Evolutionary conservation across 2,329 filamentous ascomycete species (phyloP).

Genomic region (Alternaria consortialis): DNA sequence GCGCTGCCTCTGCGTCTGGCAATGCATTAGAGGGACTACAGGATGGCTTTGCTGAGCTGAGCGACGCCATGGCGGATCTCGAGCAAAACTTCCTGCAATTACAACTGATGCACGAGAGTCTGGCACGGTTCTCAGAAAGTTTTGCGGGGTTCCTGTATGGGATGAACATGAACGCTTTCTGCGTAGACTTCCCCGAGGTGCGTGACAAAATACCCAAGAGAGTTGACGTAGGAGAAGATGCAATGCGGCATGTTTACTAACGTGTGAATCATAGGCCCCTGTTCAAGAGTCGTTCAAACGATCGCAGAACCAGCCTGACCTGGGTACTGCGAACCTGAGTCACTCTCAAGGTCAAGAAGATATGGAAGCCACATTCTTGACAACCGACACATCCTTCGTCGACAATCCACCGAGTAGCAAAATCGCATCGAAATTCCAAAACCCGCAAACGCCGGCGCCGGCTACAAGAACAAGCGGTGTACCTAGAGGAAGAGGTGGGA

Average conservation of each 20-base stretch:
- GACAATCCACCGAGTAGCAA: conserved; percentile 76
- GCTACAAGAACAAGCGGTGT: conserved; percentile 28
- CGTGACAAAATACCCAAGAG: conserved; percentile 8
- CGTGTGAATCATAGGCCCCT: conserved; percentile 67
- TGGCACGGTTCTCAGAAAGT: conserved; percentile 92
- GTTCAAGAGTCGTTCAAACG: conserved; percentile 80
- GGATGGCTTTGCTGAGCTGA: conserved; percentile 89
- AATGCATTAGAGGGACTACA: conserved; percentile 85
- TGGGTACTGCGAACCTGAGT: conserved; percentile 30
- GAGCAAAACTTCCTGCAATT: conserved; percentile 98
- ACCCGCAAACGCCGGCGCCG: conserved; percentile 46
- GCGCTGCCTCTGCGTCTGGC: conserved; percentile 60
- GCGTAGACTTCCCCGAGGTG: conserved; percentile 96
- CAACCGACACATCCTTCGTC: conserved; percentile 89
- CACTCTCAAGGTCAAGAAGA: conserved; percentile 52
- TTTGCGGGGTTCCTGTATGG: conserved; percentile 96
- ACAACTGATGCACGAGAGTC: conserved; percentile 94
- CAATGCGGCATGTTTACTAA: not conserved
- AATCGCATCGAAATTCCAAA: conserved; percentile 53
- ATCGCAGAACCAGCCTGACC: conserved; percentile 40
- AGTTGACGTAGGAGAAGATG: not conserved
- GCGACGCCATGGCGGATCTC: conserved; percentile 92
- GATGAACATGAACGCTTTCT: conserved; percentile 98
- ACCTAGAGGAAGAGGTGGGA: conserved; percentile 44
- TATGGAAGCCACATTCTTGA: conserved; percentile 87